phyloP scores from a whole-genome alignment of 139 green algal species.

The Edaphochlamys debaryana region DNA sequence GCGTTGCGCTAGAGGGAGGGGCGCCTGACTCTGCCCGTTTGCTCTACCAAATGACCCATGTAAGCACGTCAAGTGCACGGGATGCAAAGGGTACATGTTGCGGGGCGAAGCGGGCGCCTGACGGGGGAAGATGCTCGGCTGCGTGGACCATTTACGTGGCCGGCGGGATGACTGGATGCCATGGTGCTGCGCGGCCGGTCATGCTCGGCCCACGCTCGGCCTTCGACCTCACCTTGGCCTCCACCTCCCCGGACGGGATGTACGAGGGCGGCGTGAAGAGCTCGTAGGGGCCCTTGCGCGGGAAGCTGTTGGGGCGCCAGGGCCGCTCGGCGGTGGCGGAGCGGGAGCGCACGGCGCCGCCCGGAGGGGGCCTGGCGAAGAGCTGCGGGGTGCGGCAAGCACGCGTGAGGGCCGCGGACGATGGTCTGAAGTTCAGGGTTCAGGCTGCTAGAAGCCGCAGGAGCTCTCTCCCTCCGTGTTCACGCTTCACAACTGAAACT shows the following conservation, averaged over 20 bases:
- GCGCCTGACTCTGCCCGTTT: not conserved
- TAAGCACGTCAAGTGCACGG: no score
- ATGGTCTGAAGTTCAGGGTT: not conserved
- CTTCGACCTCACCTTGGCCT: slow-evolving; percentile 8
- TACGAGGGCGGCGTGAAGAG: slow-evolving; percentile 9
- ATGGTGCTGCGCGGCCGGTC: no score
- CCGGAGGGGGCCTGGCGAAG: not conserved
- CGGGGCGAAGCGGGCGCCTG: no score
- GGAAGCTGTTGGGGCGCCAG: slow-evolving; percentile 38
- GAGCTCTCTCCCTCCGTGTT: no score
- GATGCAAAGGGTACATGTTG: no score
- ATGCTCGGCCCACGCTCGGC: no score
- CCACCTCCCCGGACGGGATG: slow-evolving; percentile 3
- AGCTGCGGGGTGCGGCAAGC: slow-evolving; percentile 3
- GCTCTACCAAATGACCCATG: not conserved
- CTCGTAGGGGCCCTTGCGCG: slow-evolving; percentile 4
- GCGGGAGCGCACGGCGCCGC: not conserved
- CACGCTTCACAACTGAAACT: no score
- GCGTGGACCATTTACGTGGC: no score
- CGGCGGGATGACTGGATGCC: no score
- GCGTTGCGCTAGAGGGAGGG: not conserved
- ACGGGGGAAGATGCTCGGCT: no score
- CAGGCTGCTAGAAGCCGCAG: no score
- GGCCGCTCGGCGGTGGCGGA: not conserved
- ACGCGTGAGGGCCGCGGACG: not conserved